Percentiles rank a stretch among this genome's conserved stretches.
Conservation (phyloP, 148 eudicot genomes). For the Agrostemma githago region DNA sequence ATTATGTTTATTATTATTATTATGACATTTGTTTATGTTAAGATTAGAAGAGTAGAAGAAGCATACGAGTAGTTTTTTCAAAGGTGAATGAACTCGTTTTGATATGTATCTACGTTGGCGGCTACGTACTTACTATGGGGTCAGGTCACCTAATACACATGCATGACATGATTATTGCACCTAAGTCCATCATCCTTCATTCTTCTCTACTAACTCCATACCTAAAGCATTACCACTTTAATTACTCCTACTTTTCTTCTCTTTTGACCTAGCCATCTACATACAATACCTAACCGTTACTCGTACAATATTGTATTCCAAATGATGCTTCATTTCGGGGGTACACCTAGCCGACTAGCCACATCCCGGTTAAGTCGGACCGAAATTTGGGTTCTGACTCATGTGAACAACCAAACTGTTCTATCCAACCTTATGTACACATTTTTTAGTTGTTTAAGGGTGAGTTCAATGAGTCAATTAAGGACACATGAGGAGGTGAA, state of each 20-base stretch:
- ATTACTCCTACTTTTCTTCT: background rate
- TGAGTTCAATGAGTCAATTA: no score
- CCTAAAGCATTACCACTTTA: slow-evolving; percentile 2
- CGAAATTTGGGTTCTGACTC: no score
- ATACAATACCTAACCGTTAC: no score
- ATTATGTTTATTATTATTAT: background rate
- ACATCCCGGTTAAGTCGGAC: no score
- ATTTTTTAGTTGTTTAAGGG: no score
- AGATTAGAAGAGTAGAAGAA: no score
- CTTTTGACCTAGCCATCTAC: background rate
- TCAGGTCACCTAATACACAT: background rate
- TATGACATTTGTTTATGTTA: background rate
- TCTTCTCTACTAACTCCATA: background rate
- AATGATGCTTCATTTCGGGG: no score
- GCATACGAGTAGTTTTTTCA: background rate
- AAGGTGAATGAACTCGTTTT: background rate
- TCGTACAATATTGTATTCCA: no score
- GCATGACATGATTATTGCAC: background rate
- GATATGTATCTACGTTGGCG: background rate
- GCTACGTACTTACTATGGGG: background rate
- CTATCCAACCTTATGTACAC: no score
- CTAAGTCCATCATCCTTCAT: background rate
- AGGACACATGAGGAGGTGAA: no score
- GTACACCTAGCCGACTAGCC: no score
- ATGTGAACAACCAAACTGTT: no score